These are phyloP conservation scores for Podospora tetraspora DNA, from an alignment of 495 filamentous ascomycete genomes.

Conservation along the genomic window DNA sequence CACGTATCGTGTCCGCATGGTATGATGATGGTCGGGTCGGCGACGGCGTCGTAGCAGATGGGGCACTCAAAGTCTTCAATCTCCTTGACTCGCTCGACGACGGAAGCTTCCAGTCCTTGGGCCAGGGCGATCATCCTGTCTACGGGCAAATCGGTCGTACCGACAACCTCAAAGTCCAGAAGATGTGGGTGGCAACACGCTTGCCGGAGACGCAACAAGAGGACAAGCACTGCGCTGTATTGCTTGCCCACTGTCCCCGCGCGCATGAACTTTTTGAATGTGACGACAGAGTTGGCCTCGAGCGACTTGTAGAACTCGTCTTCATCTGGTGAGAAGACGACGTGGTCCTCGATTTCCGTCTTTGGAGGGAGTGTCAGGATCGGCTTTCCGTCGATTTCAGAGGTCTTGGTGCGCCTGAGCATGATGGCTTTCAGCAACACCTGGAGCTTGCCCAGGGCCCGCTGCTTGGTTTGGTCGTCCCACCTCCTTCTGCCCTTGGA, in stretches of 20 bases:
- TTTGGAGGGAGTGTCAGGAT: conserved; percentile 73
- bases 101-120: conserved; percentile 51
- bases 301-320: conserved; percentile 65
- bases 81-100: conserved; percentile 63
- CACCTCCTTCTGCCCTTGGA: conserved; percentile 28
- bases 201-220: conserved; percentile 85
- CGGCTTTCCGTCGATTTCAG: conserved; percentile 77
- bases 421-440: conserved; percentile 79
- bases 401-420: conserved; percentile 78
- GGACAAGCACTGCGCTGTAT: conserved; percentile 78
- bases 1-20: conserved; percentile 86
- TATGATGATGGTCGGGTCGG: conserved; percentile 72
- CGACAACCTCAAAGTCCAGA: conserved; percentile 64
- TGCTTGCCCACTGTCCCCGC: conserved; percentile 67
- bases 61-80: conserved; percentile 61
- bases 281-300: conserved; percentile 58
- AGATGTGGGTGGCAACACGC: conserved; percentile 90
- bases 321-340: conserved; percentile 72
- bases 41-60: conserved; percentile 71
- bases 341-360: conserved; percentile 57
- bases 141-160: conserved; percentile 37
- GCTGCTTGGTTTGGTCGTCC: conserved; percentile 25
- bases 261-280: conserved; percentile 74
- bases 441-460: conserved; percentile 67
- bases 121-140: conserved; percentile 63